A percentile compares a stretch with the other conserved stretches of the same genome.
These are phyloP conservation scores for Pilasporangium apinafurcum DNA, from an alignment of 352 stramenopile genomes.

Conservation along the genomic window DNA sequence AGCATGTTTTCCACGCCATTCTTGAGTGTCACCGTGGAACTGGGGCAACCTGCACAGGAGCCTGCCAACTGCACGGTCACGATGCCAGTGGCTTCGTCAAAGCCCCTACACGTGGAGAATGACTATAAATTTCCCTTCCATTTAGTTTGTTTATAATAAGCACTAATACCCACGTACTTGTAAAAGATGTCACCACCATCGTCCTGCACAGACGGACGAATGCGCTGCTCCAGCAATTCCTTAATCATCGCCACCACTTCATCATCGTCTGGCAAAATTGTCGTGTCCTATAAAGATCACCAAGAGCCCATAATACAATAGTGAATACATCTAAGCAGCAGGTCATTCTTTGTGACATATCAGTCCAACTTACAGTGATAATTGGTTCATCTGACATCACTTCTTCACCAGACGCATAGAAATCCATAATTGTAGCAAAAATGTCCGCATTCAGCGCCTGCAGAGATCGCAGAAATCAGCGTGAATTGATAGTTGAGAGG, in stretches of 20 bases:
- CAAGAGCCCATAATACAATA: too few species aligned
- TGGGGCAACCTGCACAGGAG: conserved; percentile 97
- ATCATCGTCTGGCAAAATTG: conserved; percentile 95
- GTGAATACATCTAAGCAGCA: too few species aligned
- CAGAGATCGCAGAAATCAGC: neutral
- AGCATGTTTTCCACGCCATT: conserved; percentile 99
- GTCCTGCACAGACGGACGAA: conserved; percentile 98
- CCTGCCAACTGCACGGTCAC: conserved; percentile 90
- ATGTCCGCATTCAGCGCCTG: conserved; percentile 87
- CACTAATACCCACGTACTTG: conserved; percentile 18
- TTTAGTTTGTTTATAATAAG: neutral
- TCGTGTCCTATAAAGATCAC: conserved; percentile 56
- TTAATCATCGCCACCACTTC: conserved; percentile 99
- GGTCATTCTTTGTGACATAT: too few species aligned
- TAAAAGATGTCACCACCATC: conserved; percentile 99
- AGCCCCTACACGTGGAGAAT: conserved; percentile 49
- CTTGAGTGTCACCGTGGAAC: conserved; percentile 97
- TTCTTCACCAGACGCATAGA: conserved; percentile 87
- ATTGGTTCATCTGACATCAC: conserved; percentile 88
- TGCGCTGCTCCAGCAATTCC: conserved; percentile 97
- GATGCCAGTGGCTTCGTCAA: conserved; percentile 93
- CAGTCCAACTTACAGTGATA: conserved; percentile 41
- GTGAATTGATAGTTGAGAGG: neutral
- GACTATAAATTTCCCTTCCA: too few species aligned
- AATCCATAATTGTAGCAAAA: conserved; percentile 98